phyloP scores from a whole-genome alignment of 2,329 filamentous ascomycete species.

The Aspergillus vadensis region DNA sequence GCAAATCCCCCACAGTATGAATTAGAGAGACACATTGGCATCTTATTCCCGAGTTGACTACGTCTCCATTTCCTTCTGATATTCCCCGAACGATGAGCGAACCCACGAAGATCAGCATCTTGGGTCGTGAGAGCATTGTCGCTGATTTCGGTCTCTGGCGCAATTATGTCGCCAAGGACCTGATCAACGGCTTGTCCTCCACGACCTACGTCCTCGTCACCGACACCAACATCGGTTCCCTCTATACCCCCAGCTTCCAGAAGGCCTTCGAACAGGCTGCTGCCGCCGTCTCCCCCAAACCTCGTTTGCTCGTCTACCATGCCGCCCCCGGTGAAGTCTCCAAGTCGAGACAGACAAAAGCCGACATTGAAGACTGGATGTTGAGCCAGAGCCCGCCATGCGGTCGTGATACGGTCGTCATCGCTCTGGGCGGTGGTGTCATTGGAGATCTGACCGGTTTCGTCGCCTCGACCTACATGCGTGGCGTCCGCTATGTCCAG shows the following conservation, averaged over 20 bases:
- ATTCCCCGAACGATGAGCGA: constrained; percentile 33
- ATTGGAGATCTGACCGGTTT: constrained; percentile 98
- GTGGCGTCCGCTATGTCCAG: constrained; percentile 92
- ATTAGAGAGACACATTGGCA: constrained; percentile 16
- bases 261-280: constrained; percentile 60
- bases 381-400: constrained; percentile 77
- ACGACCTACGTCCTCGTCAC: constrained; percentile 96
- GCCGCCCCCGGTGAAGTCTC: constrained; percentile 91
- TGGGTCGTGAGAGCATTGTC: constrained; percentile 87
- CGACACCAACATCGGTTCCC: constrained; percentile 83
- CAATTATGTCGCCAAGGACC: constrained; percentile 75
- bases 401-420: constrained; percentile 90
- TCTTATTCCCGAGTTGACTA: constrained; percentile 14
- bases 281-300: constrained; percentile 50
- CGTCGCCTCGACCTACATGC: constrained; percentile 97
- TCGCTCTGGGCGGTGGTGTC: constrained; percentile 92
- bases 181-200: constrained; percentile 74
- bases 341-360: constrained; percentile 91
- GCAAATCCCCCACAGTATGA: constrained; percentile 18
- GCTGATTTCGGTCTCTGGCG: constrained; percentile 91
- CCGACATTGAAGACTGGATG: constrained; percentile 97
- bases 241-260: constrained; percentile 79
- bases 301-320: constrained; percentile 78
- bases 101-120: constrained; percentile 71
- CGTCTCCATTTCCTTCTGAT: constrained; percentile 8